Evolutionary conservation across 441 rosid genomes (phyloP).

Genomic region (Geranium incanum): DNA sequence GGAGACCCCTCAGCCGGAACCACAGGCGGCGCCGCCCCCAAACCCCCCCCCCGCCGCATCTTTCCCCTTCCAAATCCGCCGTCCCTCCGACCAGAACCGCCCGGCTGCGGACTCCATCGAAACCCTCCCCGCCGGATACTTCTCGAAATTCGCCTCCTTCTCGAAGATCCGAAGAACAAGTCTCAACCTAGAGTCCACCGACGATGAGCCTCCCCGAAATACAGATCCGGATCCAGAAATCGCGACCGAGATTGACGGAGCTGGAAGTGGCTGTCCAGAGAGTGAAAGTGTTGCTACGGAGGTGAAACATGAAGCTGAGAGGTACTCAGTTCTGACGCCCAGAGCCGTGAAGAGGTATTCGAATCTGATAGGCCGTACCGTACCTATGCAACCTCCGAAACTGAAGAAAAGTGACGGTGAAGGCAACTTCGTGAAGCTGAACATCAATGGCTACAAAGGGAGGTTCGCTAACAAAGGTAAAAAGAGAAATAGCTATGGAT

Average conservation of each 20-base stretch:
- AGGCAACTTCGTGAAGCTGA: constrained; percentile 82
- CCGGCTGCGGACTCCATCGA: constrained; percentile 27
- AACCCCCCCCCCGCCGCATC: constrained; percentile 28
- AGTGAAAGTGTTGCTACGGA: not conserved
- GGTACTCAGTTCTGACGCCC: not conserved
- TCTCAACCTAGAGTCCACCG: constrained; percentile 36
- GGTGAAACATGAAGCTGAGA: not conserved
- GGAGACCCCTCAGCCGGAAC: constrained; percentile 20
- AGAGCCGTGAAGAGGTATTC: constrained; percentile 5
- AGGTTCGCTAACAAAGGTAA: constrained; percentile 44
- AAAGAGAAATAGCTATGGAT: constrained; percentile 24
- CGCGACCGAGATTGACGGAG: constrained; percentile 10
- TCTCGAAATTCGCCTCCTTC: constrained; percentile 54
- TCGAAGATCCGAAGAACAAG: constrained; percentile 42
- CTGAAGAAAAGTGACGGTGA: constrained; percentile 41
- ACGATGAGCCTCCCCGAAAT: constrained; percentile 8
- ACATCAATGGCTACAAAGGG: constrained; percentile 45
- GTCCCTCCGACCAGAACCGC: constrained; percentile 25
- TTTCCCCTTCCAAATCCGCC: constrained; percentile 65
- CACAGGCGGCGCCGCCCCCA: constrained; percentile 6
- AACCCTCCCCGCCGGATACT: constrained; percentile 48
- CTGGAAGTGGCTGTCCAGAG: not conserved
- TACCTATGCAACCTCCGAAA: constrained; percentile 41
- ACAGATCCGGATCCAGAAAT: constrained; percentile 11
- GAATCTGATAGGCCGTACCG: constrained; percentile 53